These are phyloP conservation scores for Emiliania huxleyi DNA, from an alignment of 78 protist genomes.

Conservation along the genomic window DNA sequence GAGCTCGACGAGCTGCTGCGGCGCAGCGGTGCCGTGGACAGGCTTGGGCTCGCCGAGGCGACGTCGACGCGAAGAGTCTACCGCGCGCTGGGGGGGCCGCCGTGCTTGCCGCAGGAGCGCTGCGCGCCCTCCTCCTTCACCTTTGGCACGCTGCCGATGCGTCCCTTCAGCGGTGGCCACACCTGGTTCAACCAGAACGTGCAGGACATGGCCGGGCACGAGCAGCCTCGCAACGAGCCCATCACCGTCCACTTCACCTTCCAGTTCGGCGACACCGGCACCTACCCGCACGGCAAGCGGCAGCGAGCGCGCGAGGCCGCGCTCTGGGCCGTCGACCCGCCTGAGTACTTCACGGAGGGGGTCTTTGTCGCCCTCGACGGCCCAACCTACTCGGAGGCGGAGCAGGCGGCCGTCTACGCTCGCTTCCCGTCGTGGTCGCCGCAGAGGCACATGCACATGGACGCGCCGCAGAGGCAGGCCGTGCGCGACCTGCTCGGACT, in stretches of 20 bases:
- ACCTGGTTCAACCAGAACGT: not conserved
- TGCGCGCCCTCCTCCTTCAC: not conserved
- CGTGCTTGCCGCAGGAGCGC: not conserved
- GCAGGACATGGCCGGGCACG: not conserved
- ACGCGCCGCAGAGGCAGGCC: not conserved
- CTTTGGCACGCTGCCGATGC: not conserved
- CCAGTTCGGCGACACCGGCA: not conserved
- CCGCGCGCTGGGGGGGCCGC: not conserved
- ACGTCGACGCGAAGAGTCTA: not conserved
- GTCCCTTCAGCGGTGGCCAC: not conserved
- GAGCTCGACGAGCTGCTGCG: not conserved
- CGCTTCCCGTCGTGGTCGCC: conserved; percentile 4
- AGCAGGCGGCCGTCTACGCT: not conserved
- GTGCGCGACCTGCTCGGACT: conserved; percentile 8
- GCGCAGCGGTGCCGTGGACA: not conserved
- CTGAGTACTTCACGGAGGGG: not conserved
- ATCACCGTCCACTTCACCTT: not conserved
- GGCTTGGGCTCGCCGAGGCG: not conserved
- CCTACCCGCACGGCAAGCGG: conserved; percentile 17
- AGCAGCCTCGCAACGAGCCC: not conserved
- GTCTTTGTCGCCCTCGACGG: not conserved
- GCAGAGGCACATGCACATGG: conserved; percentile 2
- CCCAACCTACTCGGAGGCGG: not conserved
- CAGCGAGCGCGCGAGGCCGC: not conserved
- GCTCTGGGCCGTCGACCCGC: conserved; percentile 14